These are phyloP conservation scores for Retiboletus fuscus DNA, from an alignment of 1,284 basidiomycete genomes.

Conservation along the genomic window DNA sequence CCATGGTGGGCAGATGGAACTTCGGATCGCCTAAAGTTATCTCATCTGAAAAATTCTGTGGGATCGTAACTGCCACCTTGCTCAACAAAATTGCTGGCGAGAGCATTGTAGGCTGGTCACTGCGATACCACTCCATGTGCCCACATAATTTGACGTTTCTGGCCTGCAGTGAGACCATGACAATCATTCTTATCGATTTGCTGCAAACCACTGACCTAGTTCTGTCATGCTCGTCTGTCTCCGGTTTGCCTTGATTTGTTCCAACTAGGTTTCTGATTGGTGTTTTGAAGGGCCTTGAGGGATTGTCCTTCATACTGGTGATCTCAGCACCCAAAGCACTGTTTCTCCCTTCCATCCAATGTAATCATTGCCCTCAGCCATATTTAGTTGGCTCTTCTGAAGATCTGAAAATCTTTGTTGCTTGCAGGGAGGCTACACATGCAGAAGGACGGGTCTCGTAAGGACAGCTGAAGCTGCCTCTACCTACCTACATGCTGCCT, in stretches of 20 bases:
- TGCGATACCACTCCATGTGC: too few species aligned
- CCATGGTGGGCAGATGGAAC: too few species aligned
- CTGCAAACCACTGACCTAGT: conserved; percentile 96
- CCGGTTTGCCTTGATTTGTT: background rate
- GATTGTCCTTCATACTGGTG: too few species aligned
- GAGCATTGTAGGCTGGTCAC: too few species aligned
- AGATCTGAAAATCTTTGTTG: conserved; percentile 43
- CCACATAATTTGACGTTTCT: too few species aligned
- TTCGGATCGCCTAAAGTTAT: too few species aligned
- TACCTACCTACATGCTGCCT: conserved; percentile 91
- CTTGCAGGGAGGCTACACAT: conserved; percentile 44
- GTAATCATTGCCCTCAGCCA: conserved; percentile 77
- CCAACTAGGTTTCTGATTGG: conserved; percentile 87
- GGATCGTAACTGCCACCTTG: too few species aligned
- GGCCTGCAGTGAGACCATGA: conserved; percentile 69
- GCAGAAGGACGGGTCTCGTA: conserved; percentile 33
- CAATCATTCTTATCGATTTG: conserved; percentile 86
- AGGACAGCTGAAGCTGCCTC: conserved; percentile 77
- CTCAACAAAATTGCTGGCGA: too few species aligned
- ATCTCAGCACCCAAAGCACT: conserved; percentile 88
- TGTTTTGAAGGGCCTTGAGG: conserved; percentile 72
- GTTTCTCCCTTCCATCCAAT: conserved; percentile 75
- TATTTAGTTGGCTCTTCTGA: conserved; percentile 63
- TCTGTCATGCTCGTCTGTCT: conserved; percentile 84
- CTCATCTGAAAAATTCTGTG: too few species aligned